Base-by-base conservation (phyloP, 495 filamentous ascomycete species). In the Darksidea phi region DNA sequence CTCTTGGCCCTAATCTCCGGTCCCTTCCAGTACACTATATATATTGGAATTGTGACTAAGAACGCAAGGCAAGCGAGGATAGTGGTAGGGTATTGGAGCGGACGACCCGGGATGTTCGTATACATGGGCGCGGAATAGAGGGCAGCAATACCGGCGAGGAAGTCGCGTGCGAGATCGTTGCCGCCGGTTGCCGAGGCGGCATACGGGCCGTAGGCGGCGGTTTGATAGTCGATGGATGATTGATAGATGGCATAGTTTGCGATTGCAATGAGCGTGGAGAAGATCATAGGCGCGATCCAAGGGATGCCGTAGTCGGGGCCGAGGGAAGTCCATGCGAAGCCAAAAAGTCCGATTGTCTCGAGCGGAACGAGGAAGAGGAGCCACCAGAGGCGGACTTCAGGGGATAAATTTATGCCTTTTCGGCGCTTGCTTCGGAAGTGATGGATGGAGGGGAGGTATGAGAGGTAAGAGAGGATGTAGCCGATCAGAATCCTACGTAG, bases 21-120 rank as follows among this genome's bases (percentile, higher is more conserved):
- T 0, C 78, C 78, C 54, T 79, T 78, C 70, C 72, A 75, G 61
- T 80, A 81, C 52, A 80, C 78, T 8, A 80, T 70, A 61, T 77
- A 81, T 48, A 80, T 76, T 6, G 78, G 77, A 26, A 75, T 74
- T 6, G 75, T 70, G 6, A 80, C 73, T 20, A 79, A 38, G 25
- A 78, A 67, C 4, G 75, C 76, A 5, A 81, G 36, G 60, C 66
- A 74, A 0, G 68, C 78, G 11, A 81, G 72, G 17, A 80, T 63
- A 0, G 74, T 78, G n/a, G 73, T 70, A 8, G 76, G 75, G 69
- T 76, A 78, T 60, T 76, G 72, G 6, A 79, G 67, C 47, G 75
- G 46, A 21, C 49, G 5, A 65, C 73, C 48, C 15, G 58, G 58
- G 23, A 70, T 70, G 46, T 70, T 64, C 4, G 41, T 42, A 32